Conservation (phyloP, 2,329 filamentous ascomycete genomes). For the Aureobasidium sp. region DNA sequence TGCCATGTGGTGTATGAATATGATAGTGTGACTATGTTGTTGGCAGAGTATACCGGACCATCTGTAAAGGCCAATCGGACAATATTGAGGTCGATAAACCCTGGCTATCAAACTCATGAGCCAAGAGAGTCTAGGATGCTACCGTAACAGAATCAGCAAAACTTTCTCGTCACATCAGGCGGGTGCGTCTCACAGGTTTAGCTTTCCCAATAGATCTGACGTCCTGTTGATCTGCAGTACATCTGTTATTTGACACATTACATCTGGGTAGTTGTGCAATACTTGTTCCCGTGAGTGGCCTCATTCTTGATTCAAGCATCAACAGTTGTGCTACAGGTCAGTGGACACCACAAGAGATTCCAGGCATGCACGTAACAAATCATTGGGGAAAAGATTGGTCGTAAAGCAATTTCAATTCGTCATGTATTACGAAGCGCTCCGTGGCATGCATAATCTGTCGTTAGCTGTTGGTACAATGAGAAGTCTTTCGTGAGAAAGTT, state of each 20-base stretch:
- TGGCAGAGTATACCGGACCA: not conserved
- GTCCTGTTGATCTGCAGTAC: no score
- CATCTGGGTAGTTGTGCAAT: not conserved
- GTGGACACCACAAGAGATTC: no score
- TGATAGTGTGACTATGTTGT: not conserved
- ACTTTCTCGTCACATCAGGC: not conserved
- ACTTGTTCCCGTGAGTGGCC: not conserved
- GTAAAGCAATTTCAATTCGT: constrained; percentile 5
- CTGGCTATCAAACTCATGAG: not conserved
- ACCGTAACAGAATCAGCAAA: not conserved
- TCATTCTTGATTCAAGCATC: not conserved
- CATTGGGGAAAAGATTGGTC: not conserved
- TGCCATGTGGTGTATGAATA: not conserved
- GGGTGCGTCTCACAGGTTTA: not conserved
- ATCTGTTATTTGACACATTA: not conserved
- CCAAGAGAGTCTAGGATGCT: no score
- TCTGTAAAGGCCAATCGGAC: not conserved
- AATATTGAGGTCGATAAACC: not conserved
- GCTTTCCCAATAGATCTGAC: not conserved
- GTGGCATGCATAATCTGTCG: constrained; percentile 13
- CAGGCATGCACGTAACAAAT: not conserved
- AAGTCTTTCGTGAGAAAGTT: not conserved
- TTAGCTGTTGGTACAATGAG: constrained; percentile 18
- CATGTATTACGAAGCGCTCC: constrained; percentile 13
- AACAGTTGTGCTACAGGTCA: not conserved